A percentile compares a stretch with the other conserved stretches of the same genome.
Conservation (phyloP, 805 yeast genomes). For the Ogataea zsoltii region DNA sequence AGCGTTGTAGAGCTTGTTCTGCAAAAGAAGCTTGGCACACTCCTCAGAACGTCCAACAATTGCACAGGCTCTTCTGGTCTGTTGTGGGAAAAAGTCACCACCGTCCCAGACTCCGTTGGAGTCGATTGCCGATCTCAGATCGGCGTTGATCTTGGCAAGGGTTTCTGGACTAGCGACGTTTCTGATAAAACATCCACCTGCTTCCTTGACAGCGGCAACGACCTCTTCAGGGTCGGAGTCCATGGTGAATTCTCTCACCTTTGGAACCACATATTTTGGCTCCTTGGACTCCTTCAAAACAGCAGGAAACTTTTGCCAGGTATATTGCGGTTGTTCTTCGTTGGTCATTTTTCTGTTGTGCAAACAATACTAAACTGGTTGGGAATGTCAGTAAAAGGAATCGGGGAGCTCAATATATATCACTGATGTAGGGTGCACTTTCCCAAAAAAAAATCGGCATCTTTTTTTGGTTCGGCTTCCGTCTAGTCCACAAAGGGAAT, state of each 20-base stretch:
- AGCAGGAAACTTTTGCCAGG: conserved; percentile 10
- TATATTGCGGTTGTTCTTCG: neutral
- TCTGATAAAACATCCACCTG: conserved; percentile 27
- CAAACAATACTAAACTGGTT: too few species aligned
- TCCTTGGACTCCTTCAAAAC: conserved; percentile 5
- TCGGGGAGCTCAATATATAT: too few species aligned
- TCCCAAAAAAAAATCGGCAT: too few species aligned
- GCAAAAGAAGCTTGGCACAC: conserved; percentile 5
- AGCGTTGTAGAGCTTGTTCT: conserved; percentile 4
- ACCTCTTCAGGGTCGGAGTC: conserved; percentile 10
- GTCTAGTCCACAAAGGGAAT: neutral
- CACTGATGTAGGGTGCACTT: too few species aligned
- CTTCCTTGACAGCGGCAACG: conserved; percentile 19
- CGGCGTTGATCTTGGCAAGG: conserved; percentile 13
- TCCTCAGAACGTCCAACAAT: conserved; percentile 9
- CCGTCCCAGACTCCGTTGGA: conserved; percentile 15
- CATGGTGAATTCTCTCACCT: conserved; percentile 5
- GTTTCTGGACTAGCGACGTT: conserved; percentile 18
- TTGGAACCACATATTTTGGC: conserved; percentile 5
- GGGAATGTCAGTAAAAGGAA: too few species aligned
- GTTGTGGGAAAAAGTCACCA: conserved; percentile 10
- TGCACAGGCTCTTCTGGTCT: conserved; percentile 10
- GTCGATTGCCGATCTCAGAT: conserved; percentile 23
- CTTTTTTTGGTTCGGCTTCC: too few species aligned
- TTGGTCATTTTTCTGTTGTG: neutral